Percentiles rank a stretch among this genome's conserved stretches.
phyloP scores from a whole-genome alignment of 2,329 filamentous ascomycete genomes.

The Botryotinia convoluta region DNA sequence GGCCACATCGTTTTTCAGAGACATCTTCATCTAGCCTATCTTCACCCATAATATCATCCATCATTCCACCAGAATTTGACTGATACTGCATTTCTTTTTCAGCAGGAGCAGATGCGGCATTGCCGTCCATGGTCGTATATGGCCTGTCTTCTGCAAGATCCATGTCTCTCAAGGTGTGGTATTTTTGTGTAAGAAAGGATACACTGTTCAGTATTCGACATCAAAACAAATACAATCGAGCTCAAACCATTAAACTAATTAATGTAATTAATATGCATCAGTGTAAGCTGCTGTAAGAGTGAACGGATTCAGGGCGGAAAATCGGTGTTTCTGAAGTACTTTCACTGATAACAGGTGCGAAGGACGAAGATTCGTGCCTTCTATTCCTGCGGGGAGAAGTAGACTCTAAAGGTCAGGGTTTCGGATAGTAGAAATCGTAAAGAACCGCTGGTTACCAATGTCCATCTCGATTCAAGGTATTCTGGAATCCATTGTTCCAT shows the following conservation, averaged over 20 bases:
- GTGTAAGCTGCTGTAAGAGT: not conserved
- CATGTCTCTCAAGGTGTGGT: not conserved
- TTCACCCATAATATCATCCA: constrained; percentile 92
- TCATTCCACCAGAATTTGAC: constrained; percentile 66
- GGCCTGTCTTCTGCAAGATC: not conserved
- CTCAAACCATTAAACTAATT: not conserved
- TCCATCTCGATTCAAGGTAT: not conserved
- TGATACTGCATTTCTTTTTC: constrained; percentile 78
- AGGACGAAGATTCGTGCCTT: not conserved
- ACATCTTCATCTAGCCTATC: constrained; percentile 68
- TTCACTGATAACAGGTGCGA: not conserved
- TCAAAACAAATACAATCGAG: not conserved
- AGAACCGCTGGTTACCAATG: not conserved
- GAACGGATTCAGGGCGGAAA: not conserved
- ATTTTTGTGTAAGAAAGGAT: not conserved
- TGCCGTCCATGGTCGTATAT: not conserved
- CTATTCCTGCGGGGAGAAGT: not conserved
- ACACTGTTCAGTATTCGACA: not conserved
- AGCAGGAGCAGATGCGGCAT: constrained; percentile 72
- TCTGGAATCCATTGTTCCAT: not conserved
- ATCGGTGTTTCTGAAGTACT: not conserved
- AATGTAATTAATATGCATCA: not conserved
- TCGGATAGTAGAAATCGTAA: too few relatives aligned
- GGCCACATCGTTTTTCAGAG: not conserved
- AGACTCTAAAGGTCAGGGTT: not conserved